Base-by-base conservation (phyloP, 2,329 filamentous ascomycete species). In the Colletotrichum viniferum region DNA sequence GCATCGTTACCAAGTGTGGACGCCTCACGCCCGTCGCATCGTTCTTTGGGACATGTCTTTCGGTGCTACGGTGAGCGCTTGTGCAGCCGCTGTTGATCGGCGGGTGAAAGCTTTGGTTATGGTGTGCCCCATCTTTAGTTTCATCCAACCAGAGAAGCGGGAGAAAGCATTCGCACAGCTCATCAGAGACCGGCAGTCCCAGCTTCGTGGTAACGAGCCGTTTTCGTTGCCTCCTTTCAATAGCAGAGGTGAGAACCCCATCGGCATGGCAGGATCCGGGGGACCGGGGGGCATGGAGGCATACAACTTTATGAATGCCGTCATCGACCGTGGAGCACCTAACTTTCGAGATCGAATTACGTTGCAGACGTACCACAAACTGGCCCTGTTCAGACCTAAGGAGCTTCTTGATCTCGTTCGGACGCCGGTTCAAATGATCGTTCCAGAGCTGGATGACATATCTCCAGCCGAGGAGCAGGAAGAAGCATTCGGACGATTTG, bases 181-280 rank as follows among this genome's bases (percentile, higher is more conserved):
- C 7, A 81, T 83, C 61, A 76, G 81, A 69, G 86, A 87, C 76
- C 82, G 86, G 4, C 82, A 84, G 75, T 85, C 84, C 1, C 84
- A 84, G 69, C 26, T 83, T 3, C 67, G 66, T 2, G 86, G 86
- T 12, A 87, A 87, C 72, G 71, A 78, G 38, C 82, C 86, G 0
- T 80, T 84, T 70, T 82, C 24, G 16, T 18, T 78, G 60, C 82
- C 84, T 4, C 77, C 85, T 28, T 73, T 87, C 24, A 84, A 79
- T 28, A 78, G 78, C 43, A 77, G 81, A 18, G 85, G 85, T 12
- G 81, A 85, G 69, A 85, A 85, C 66, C 82, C 83, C 3, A 81
- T 80, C 3, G 84, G 84, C 18, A 80, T 86, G 65, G 52, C 52
- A 56, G 52, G 52, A 21, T 56, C 52, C 14, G 52, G 52, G 24